These are phyloP conservation scores for Melastoma malabathricum DNA, from an alignment of 345 rosid genomes.

Conservation along the genomic window DNA sequence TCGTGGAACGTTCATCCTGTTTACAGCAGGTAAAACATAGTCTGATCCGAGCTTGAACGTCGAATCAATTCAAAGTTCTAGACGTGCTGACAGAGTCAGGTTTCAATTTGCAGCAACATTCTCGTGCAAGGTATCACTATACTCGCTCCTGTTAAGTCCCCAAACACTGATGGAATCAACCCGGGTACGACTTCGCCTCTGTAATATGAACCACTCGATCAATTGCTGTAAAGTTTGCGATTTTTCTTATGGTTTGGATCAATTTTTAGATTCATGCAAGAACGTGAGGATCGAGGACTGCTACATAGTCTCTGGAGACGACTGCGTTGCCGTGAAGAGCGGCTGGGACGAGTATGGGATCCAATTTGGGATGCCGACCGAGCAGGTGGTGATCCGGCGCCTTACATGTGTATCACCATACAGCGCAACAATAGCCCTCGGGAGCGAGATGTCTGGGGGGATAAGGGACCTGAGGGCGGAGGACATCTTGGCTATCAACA, in stretches of 20 bases:
- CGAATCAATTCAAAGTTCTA: too few relatives aligned
- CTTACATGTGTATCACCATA: slow-evolving; percentile 69
- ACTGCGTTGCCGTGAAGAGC: slow-evolving; percentile 82
- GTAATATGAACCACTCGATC: neutral
- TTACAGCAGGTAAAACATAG: slow-evolving; percentile 18
- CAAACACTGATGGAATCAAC: slow-evolving; percentile 18
- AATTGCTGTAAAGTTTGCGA: too few relatives aligned
- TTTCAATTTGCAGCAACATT: slow-evolving; percentile 36
- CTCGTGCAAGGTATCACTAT: slow-evolving; percentile 69
- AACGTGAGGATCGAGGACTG: slow-evolving; percentile 73
- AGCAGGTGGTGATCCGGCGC: slow-evolving; percentile 42
- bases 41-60: neutral
- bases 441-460: slow-evolving; percentile 80
- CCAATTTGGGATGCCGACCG: slow-evolving; percentile 55
- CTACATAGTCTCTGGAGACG: slow-evolving; percentile 83
- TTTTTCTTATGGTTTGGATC: slow-evolving; percentile 1
- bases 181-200: slow-evolving; percentile 10
- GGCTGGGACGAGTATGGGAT: slow-evolving; percentile 86
- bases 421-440: slow-evolving; percentile 64
- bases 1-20: slow-evolving; percentile 39
- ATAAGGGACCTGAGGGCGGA: slow-evolving; percentile 70
- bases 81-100: neutral
- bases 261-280: slow-evolving; percentile 69
- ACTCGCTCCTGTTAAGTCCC: slow-evolving; percentile 18
- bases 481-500: slow-evolving; percentile 50